Conservation (phyloP, 2,329 filamentous ascomycete genomes). For the Lasiodiplodia hormozganensis region DNA sequence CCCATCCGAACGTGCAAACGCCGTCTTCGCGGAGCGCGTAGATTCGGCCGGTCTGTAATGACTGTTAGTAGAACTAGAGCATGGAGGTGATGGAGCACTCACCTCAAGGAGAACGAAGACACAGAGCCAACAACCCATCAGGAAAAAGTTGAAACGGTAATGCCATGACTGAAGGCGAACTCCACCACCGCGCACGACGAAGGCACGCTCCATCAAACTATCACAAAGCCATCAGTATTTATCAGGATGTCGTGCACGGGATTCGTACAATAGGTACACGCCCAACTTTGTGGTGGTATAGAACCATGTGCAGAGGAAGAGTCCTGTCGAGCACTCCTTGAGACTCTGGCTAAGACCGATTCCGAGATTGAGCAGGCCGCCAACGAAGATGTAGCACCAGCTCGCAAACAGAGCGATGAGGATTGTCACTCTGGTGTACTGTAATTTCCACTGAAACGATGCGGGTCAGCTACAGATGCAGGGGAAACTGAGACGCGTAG, state of each 20-base stretch:
- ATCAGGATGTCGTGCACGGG: neutral
- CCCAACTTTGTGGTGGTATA: slow-evolving; percentile 11
- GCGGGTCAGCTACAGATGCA: neutral
- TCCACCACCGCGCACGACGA: slow-evolving; percentile 11
- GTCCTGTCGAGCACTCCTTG: neutral
- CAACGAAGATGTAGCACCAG: slow-evolving; percentile 21
- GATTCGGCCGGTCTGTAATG: neutral
- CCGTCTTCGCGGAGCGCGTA: neutral
- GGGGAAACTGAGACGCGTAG: neutral
- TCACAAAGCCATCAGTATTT: neutral
- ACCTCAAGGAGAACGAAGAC: slow-evolving; percentile 8
- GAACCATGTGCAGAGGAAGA: slow-evolving; percentile 19
- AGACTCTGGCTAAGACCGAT: slow-evolving; percentile 4
- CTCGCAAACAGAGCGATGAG: slow-evolving; percentile 9
- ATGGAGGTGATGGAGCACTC: neutral
- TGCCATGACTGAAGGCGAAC: slow-evolving; percentile 5
- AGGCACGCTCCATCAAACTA: slow-evolving; percentile 13
- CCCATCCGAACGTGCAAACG: slow-evolving; percentile 15
- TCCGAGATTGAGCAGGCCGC: slow-evolving; percentile 6
- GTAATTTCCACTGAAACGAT: neutral
- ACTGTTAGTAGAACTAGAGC: neutral
- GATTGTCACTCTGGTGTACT: slow-evolving; percentile 9
- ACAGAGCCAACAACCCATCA: slow-evolving; percentile 7
- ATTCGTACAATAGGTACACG: neutral
- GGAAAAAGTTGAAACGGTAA: slow-evolving; percentile 17